Conservation (phyloP, 306 rosid species). For the Trifolium subterraneum region DNA sequence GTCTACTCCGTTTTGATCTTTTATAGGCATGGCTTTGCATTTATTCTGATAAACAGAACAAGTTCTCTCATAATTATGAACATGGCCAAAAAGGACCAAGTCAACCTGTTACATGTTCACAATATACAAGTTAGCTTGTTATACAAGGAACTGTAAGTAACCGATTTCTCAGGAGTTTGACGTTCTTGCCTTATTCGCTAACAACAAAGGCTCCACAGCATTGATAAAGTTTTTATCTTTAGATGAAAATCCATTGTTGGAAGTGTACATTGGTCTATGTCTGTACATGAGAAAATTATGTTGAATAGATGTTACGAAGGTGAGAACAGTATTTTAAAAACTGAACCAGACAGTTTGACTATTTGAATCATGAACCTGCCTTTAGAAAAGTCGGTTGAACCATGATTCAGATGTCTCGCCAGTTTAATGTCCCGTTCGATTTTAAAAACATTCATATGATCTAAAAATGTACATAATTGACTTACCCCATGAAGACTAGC, state of each 20-base stretch:
- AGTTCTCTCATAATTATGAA: slow-evolving; percentile 87
- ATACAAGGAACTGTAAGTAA: not conserved
- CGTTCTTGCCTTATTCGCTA: slow-evolving; percentile 58
- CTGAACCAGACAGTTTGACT: not conserved
- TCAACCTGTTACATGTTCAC: slow-evolving; percentile 67
- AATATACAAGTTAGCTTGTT: slow-evolving; percentile 3
- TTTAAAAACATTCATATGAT: not conserved
- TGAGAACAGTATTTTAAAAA: not conserved
- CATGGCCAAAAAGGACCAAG: slow-evolving; percentile 79
- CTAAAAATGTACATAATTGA: not conserved
- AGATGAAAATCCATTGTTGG: slow-evolving; percentile 19
- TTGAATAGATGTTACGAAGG: slow-evolving; percentile 10
- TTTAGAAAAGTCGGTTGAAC: not conserved
- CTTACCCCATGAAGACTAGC: slow-evolving; percentile 82
- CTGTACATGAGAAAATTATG: slow-evolving; percentile 49
- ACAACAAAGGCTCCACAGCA: slow-evolving; percentile 73
- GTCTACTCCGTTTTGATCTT: slow-evolving; percentile 65
- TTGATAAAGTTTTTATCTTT: slow-evolving; percentile 42
- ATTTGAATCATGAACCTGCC: not conserved
- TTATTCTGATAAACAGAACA: slow-evolving; percentile 55
- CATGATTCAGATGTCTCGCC: not conserved
- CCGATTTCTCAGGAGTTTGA: not conserved
- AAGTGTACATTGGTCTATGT: slow-evolving; percentile 88
- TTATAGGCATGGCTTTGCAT: slow-evolving; percentile 69
- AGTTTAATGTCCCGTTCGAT: not conserved